These are phyloP conservation scores for Hypomontagnella monticulosa DNA, from an alignment of 495 filamentous ascomycete genomes.

Conservation along the genomic window DNA sequence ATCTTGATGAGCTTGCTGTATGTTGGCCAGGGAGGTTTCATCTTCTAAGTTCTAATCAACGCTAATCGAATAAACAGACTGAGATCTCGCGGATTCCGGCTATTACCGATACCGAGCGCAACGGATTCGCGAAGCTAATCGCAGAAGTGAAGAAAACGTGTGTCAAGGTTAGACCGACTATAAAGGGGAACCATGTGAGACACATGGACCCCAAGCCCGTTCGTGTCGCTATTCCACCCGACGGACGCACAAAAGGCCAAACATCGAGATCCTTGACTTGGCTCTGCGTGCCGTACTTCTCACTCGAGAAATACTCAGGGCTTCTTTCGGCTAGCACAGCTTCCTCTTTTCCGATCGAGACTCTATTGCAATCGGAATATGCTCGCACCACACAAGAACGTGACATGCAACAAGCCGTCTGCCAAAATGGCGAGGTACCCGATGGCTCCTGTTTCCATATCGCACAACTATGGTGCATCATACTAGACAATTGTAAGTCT, in stretches of 20 bases:
- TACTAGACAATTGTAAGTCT: constrained; percentile 48
- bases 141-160: constrained; percentile 34
- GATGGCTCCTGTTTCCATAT: constrained; percentile 51
- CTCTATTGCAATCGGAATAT: constrained; percentile 50
- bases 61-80: constrained; percentile 18
- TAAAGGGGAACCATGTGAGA: constrained; percentile 34
- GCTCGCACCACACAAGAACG: constrained; percentile 42
- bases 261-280: constrained; percentile 42
- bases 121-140: constrained; percentile 38
- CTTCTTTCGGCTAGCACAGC: constrained; percentile 34
- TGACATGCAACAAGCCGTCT: constrained; percentile 54
- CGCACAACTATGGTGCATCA: constrained; percentile 51
- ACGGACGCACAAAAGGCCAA: constrained; percentile 31
- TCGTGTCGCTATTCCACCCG: constrained; percentile 35
- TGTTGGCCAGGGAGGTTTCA: background rate
- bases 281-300: constrained; percentile 54
- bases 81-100: constrained; percentile 32
- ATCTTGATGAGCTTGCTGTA: constrained; percentile 42
- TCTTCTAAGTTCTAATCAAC: background rate
- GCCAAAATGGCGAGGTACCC: constrained; percentile 40
- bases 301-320: constrained; percentile 49
- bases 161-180: constrained; percentile 44
- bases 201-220: constrained; percentile 47
- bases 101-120: constrained; percentile 39
- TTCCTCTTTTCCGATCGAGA: constrained; percentile 47